Base-by-base conservation (phyloP, 2,329 filamentous ascomycete genomes). In the Curvularia sp. region DNA sequence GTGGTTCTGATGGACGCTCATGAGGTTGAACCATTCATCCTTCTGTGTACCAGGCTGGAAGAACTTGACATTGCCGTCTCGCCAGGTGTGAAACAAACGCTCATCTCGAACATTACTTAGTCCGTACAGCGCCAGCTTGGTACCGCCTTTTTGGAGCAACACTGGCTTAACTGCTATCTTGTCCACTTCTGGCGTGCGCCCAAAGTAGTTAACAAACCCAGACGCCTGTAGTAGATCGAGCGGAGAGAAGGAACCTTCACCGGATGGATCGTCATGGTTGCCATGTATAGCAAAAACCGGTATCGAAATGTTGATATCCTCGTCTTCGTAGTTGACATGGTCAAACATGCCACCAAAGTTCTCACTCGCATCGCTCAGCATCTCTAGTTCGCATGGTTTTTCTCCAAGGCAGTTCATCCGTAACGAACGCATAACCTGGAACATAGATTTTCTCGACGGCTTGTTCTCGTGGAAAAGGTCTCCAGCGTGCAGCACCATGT, bases 401-500 rank as follows among this genome's bases (percentile, higher is more conserved):
- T 96, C 92, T 35, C 96, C 95, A 5, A 96, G 86, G 73, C 95
- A 98, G 74, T 97, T 97, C 83, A 93, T 90, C 53, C 95, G 89
- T 30, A 99, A 83, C 2, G 92, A 95, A 31, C 92, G 89, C 92
- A 98, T 98, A 61, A 99, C 95, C 75, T 99, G 92, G 75, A 95
- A 98, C 86, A 99, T 91, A 28, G 93, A 89, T 74, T 97, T 97
- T 59, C 95, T 87, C 6, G 93, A 97, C 3, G 95, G 96, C 71
- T 97, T 97, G 77, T 99, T 99, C 68, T 99, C 94, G 75, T 99
- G 96, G 74, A 99, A 99, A 1, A 99, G 85, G 75, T 99, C 95
- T 47, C 95, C 95, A 2, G 90, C 94, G 4, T 99, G 87, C 2
- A 99, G 84, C 0, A 99, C 91, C 95, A 99, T 98, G 78, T 99